Evolutionary conservation across 176 grass and related monocot species (phyloP).

Genomic region (Musa beccarii): DNA sequence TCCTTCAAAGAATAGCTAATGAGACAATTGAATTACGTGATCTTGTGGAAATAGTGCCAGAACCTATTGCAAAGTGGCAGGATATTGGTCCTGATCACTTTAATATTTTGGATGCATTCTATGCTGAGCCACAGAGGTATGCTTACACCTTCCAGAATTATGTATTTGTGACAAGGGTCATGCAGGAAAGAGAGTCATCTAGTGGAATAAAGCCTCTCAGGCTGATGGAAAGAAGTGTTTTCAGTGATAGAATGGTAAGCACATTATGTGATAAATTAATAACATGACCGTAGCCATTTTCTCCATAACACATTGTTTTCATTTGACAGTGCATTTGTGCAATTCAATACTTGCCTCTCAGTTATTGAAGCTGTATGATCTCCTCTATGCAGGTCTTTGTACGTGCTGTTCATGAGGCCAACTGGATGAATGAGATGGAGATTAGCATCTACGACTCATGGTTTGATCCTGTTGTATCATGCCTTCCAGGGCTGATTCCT

Average conservation of each 20-base stretch:
- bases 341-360: constrained; percentile 1
- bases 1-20: constrained; percentile 93
- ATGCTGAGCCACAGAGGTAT: constrained; percentile 78
- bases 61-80: constrained; percentile 90
- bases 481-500: constrained; percentile 80
- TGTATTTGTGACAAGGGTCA: constrained; percentile 89
- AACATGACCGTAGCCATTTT: neutral
- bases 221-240: constrained; percentile 97
- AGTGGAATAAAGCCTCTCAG: constrained; percentile 86
- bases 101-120: constrained; percentile 89
- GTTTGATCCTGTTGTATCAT: constrained; percentile 95
- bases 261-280: neutral
- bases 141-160: constrained; percentile 99
- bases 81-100: constrained; percentile 95
- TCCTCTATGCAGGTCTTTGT: constrained; percentile 58
- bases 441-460: constrained; percentile 97
- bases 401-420: constrained; percentile 89
- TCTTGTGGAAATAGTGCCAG: constrained; percentile 93
- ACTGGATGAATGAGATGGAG: constrained; percentile 99
- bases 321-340: neutral
- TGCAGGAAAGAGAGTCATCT: constrained; percentile 96
- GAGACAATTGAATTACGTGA: constrained; percentile 91
- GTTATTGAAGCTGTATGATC: neutral
- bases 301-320: neutral
- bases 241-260: constrained; percentile 93